phyloP scores from a whole-genome alignment of 768 basidiomycete species.

The Serendipita sp. region DNA sequence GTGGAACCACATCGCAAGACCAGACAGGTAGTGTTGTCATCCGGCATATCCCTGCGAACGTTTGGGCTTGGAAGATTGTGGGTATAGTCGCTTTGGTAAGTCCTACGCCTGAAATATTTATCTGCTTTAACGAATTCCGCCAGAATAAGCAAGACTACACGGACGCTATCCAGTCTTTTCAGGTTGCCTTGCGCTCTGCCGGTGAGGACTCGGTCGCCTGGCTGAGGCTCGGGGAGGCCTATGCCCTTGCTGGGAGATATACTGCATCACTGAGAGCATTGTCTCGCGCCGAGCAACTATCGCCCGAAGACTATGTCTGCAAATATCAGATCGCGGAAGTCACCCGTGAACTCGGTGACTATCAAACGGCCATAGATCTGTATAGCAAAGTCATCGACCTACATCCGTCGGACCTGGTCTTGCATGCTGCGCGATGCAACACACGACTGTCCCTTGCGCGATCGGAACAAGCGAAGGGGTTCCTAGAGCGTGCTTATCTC shows the following conservation, averaged over 20 bases:
- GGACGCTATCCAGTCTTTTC: slow-evolving; percentile 66
- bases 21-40: slow-evolving; percentile 25
- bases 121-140: not conserved
- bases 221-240: slow-evolving; percentile 85
- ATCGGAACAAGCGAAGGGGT: slow-evolving; percentile 49
- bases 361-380: slow-evolving; percentile 52
- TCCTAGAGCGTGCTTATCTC: slow-evolving; percentile 51
- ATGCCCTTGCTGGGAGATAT: slow-evolving; percentile 73
- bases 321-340: slow-evolving; percentile 73
- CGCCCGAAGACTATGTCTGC: slow-evolving; percentile 69
- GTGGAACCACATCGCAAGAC: slow-evolving; percentile 44
- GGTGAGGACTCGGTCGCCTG: slow-evolving; percentile 67
- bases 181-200: slow-evolving; percentile 68
- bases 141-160: slow-evolving; percentile 55
- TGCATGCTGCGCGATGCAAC: slow-evolving; percentile 53
- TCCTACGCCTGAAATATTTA: slow-evolving; percentile 5
- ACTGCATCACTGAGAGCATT: slow-evolving; percentile 83
- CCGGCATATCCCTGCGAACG: slow-evolving; percentile 53
- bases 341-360: slow-evolving; percentile 58
- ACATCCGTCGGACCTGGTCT: slow-evolving; percentile 53
- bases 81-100: slow-evolving; percentile 82
- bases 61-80: slow-evolving; percentile 97
- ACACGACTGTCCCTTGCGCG: slow-evolving; percentile 57
- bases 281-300: slow-evolving; percentile 50
- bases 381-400: slow-evolving; percentile 39